Evolutionary conservation across 768 basidiomycete species (phyloP).

Genomic region (Lentinula lateritia): DNA sequence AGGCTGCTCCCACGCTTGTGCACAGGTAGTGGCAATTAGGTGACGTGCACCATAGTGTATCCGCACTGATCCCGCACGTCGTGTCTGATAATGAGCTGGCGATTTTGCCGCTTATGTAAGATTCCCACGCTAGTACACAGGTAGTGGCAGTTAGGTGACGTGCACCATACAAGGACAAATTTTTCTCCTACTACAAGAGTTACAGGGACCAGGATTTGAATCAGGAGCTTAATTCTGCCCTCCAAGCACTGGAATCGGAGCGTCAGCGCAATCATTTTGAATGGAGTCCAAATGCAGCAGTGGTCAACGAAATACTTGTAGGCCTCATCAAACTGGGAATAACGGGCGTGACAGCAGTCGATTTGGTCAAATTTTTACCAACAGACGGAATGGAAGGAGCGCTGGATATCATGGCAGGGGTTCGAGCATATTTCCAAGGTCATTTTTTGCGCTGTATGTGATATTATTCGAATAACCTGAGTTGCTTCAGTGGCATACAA

Average conservation of each 20-base stretch:
- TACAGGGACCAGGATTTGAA: constrained; percentile 28
- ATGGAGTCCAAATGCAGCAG: neutral
- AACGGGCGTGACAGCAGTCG: constrained; percentile 27
- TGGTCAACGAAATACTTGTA: constrained; percentile 1
- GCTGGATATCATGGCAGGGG: constrained; percentile 63
- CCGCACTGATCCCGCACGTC: too few species aligned
- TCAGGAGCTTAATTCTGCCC: constrained; percentile 18
- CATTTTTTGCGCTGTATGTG: constrained; percentile 1
- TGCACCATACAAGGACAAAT: constrained; percentile 43
- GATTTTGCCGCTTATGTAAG: too few species aligned
- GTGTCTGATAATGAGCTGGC: too few species aligned
- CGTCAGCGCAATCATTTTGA: neutral
- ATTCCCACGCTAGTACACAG: too few species aligned
- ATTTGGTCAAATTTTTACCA: constrained; percentile 46
- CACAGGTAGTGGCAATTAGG: too few species aligned
- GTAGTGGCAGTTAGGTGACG: too few species aligned
- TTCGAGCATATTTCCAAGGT: constrained; percentile 76
- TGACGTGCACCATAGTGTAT: too few species aligned
- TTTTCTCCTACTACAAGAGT: constrained; percentile 43
- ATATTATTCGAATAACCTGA: constrained; percentile 2
- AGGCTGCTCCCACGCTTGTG: too few species aligned
- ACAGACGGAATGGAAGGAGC: constrained; percentile 50
- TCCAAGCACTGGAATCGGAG: neutral
- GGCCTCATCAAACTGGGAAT: constrained; percentile 35
- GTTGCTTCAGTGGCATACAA: constrained; percentile 47